Conservation (phyloP, 2,329 filamentous ascomycete species). For the Trichoderma breve region DNA sequence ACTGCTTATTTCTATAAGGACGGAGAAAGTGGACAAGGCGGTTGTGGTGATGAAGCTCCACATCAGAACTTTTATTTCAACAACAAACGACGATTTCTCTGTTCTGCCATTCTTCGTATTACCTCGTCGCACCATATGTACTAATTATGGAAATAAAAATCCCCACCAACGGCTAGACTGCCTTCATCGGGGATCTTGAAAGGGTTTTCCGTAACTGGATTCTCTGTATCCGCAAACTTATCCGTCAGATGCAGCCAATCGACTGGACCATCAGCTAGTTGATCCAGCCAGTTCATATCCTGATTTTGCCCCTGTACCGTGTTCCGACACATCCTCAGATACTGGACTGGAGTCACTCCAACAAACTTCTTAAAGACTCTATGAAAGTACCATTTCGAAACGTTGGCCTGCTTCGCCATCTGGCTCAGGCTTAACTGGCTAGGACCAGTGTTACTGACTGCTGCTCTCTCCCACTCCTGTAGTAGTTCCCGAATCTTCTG, state of each 20-base stretch:
- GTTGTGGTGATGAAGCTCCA: background rate
- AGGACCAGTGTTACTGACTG: background rate
- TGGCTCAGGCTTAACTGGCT: background rate
- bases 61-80: background rate
- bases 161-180: background rate
- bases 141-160: background rate
- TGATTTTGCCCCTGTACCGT: background rate
- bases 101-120: background rate
- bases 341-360: background rate
- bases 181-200: background rate
- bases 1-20: background rate
- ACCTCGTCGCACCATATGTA: background rate
- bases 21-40: background rate
- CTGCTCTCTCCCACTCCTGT: background rate
- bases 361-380: background rate
- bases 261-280: background rate
- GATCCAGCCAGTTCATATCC: background rate
- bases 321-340: background rate
- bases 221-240: background rate
- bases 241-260: background rate
- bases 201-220: background rate
- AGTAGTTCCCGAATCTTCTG: background rate
- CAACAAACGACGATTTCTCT: background rate
- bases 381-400: conserved; percentile 1
- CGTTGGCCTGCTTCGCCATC: background rate